Percentiles rank a stretch among this genome's conserved stretches.
phyloP scores from a whole-genome alignment of 179 eudicot genomes.

The Patellifolia procumbens region DNA sequence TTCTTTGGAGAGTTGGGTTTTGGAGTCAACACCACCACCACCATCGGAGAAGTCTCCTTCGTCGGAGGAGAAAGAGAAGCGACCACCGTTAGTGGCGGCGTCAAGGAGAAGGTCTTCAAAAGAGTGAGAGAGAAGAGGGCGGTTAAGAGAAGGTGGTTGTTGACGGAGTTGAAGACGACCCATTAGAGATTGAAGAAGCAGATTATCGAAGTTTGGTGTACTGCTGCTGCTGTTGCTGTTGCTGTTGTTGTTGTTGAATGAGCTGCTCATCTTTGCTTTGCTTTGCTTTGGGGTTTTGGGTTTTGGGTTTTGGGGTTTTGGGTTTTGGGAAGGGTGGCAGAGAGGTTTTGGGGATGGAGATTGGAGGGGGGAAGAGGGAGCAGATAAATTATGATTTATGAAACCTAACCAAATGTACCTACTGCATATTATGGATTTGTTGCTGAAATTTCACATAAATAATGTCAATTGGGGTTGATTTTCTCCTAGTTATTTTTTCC shows the following conservation, averaged over 20 bases:
- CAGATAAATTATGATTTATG: too few relatives aligned
- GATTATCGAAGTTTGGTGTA: constrained; percentile 72
- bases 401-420: too few relatives aligned
- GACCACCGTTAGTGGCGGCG: constrained; percentile 35
- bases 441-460: too few relatives aligned
- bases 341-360: not conserved
- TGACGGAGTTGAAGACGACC: constrained; percentile 62
- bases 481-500: too few relatives aligned
- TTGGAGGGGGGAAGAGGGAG: too few relatives aligned
- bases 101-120: constrained; percentile 74
- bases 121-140: constrained; percentile 50
- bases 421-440: too few relatives aligned
- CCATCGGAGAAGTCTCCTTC: constrained; percentile 29
- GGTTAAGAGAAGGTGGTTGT: constrained; percentile 24
- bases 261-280: constrained; percentile 59
- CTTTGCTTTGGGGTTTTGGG: not conserved
- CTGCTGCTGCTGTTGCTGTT: too few relatives aligned
- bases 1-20: constrained; percentile 62
- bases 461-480: too few relatives aligned
- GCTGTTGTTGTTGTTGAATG: constrained; percentile 39
- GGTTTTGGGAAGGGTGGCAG: not conserved
- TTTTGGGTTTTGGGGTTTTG: constrained; percentile 4
- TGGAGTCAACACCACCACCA: constrained; percentile 17
- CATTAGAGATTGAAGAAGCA: constrained; percentile 80
- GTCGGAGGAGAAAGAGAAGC: constrained; percentile 23